Percentiles rank a stretch among this genome's conserved stretches.
Evolutionary conservation across 257 asterid species (phyloP).

Genomic region (Leonotis leonurus): DNA sequence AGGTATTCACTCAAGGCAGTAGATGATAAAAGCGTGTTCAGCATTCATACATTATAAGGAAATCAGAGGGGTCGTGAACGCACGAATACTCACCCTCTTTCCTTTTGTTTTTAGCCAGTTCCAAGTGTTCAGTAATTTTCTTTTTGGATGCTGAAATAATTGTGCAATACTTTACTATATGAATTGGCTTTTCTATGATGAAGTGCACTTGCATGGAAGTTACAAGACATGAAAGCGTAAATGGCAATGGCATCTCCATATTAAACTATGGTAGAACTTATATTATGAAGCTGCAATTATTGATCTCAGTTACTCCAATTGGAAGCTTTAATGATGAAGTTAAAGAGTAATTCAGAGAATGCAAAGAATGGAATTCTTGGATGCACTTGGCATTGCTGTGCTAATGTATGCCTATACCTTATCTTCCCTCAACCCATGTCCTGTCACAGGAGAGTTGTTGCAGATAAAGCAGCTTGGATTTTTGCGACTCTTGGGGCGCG

Average conservation of each 20-base stretch:
- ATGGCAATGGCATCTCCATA: no score
- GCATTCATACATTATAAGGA: neutral
- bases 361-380: constrained; percentile 1
- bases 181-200: no score
- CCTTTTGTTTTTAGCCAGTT: neutral
- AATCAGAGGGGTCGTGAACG: neutral
- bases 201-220: neutral
- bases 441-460: constrained; percentile 22
- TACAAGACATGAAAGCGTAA: neutral
- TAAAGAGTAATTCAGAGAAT: constrained; percentile 6
- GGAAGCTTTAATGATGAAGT: no score
- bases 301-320: neutral
- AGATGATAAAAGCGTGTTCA: neutral
- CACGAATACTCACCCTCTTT: neutral
- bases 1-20: neutral
- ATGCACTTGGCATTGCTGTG: constrained; percentile 21
- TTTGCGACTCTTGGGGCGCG: no score
- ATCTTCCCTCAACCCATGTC: constrained; percentile 24
- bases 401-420: constrained; percentile 12
- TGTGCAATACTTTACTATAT: no score
- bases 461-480: no score
- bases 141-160: neutral
- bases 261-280: no score
- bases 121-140: no score
- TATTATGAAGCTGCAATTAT: neutral